Conservation (phyloP, 78 protist genomes). For the Tieghemostelium lacteum region DNA sequence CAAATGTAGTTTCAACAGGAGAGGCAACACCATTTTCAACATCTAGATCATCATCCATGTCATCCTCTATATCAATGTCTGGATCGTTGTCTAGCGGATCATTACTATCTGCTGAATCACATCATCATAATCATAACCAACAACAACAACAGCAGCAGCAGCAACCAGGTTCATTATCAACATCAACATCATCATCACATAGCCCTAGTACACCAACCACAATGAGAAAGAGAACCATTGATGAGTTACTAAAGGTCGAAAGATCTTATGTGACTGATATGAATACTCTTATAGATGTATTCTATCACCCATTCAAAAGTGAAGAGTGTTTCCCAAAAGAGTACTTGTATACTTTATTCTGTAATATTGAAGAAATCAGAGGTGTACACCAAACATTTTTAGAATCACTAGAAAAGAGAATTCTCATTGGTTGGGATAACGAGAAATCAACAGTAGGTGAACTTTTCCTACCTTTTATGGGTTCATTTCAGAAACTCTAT, state of each 20-base stretch:
- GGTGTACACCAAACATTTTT: constrained; percentile 22
- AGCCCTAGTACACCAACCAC: not conserved
- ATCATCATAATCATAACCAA: not conserved
- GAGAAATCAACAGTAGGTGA: constrained; percentile 38
- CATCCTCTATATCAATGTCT: constrained; percentile 38
- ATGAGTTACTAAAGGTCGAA: constrained; percentile 45
- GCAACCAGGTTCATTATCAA: too few relatives aligned
- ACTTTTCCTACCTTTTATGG: constrained; percentile 63
- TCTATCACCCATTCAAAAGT: constrained; percentile 21
- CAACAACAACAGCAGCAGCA: constrained; percentile 14
- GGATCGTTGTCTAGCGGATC: too few relatives aligned
- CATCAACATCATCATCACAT: not conserved
- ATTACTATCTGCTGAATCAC: not conserved
- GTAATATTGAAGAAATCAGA: constrained; percentile 40
- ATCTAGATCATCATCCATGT: constrained; percentile 68
- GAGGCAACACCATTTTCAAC: constrained; percentile 11
- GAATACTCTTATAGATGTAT: constrained; percentile 61
- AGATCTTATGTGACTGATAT: constrained; percentile 52
- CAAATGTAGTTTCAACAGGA: not conserved
- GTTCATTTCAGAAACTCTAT: constrained; percentile 44
- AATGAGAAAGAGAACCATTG: constrained; percentile 23
- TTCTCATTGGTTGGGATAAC: constrained; percentile 2
- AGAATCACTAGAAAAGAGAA: constrained; percentile 17
- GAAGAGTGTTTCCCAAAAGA: constrained; percentile 11
- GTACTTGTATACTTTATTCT: constrained; percentile 16